phyloP scores from a whole-genome alignment of 306 rosid genomes.

The Ormosia semicastrata region DNA sequence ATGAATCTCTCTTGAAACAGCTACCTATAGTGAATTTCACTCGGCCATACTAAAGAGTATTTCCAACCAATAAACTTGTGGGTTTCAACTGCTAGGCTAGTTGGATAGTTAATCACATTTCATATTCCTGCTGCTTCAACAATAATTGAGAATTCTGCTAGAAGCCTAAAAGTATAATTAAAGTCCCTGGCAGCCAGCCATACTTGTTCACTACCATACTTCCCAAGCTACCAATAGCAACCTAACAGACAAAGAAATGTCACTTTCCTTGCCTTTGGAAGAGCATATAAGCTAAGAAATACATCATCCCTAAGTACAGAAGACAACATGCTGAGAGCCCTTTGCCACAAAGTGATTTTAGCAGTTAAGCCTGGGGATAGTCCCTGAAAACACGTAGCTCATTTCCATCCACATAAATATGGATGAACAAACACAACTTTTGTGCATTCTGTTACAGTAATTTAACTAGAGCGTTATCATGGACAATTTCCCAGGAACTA shows the following conservation, averaged over 20 bases:
- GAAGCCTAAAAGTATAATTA: not conserved
- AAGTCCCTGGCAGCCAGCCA: too few species aligned
- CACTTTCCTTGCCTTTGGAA: not conserved
- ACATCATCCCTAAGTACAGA: too few species aligned
- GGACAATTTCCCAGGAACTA: not conserved
- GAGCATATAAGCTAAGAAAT: not conserved
- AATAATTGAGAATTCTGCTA: not conserved
- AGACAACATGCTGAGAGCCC: too few species aligned
- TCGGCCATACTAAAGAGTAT: too few species aligned
- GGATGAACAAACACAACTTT: not conserved
- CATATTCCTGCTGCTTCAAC: not conserved
- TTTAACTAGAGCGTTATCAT: too few species aligned
- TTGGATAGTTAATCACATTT: not conserved
- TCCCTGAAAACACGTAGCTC: too few species aligned
- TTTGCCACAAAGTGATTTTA: too few species aligned
- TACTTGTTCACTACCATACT: not conserved
- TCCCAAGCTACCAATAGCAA: not conserved
- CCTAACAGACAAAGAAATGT: not conserved
- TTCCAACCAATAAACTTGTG: not conserved
- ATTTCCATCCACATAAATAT: too few species aligned
- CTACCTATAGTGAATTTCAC: too few species aligned
- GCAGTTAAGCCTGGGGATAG: too few species aligned
- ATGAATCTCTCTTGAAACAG: not conserved
- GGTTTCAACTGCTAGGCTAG: not conserved
- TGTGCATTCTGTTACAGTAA: not conserved